Base-by-base conservation (phyloP, 352 stramenopile genomes). In the Pythium coloratum region DNA sequence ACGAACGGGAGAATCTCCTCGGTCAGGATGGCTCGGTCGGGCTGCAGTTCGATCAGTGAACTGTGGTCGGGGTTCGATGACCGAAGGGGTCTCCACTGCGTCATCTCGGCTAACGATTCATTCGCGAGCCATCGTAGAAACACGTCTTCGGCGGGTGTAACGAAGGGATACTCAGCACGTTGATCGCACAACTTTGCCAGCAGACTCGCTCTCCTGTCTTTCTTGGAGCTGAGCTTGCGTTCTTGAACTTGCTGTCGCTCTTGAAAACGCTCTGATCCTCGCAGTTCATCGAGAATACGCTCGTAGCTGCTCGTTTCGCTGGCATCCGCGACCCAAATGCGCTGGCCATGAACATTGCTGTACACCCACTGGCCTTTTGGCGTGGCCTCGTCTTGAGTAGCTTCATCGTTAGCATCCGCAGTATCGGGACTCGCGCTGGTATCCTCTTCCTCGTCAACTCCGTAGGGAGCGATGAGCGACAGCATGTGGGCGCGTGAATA, bases 1-100 rank as follows among this genome's bases (percentile, higher is more conserved):
- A 95, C 60, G 69, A 93, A 95, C 26, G 88, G 88, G 36, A 90
- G 72, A 34, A 93, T 76, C 68, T 95, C 88, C 56, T 95, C 88
- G 0, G 72, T 86, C 58, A 94, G 63, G 20, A 84, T 75, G 0
- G 81, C 78, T 18, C 85, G 74, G 33, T 94, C 86, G 14, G 88
- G 86, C 24, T 89, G 75, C 6, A 73, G 49, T 46, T 90, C 78
- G 34, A 95, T 89, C 26, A 86, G 49, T 0, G 76, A 59, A 42
- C 72, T 61, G n/a, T 95, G 80, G 0, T 66, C 38, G 4, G 76
- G 73, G 54, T 85, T 78, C 8, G 65, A 78, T 6, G 75, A 67
- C 14, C 69, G 76, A 24, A 94, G 56, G 13, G 88, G 86, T 0
- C 64, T 55, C 88, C 88, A 95, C 51, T 95, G 75, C 13, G 44